phyloP scores from a whole-genome alignment of 192 early-diverging fungal genomes.

The Rhizoclosmatium globosum region DNA sequence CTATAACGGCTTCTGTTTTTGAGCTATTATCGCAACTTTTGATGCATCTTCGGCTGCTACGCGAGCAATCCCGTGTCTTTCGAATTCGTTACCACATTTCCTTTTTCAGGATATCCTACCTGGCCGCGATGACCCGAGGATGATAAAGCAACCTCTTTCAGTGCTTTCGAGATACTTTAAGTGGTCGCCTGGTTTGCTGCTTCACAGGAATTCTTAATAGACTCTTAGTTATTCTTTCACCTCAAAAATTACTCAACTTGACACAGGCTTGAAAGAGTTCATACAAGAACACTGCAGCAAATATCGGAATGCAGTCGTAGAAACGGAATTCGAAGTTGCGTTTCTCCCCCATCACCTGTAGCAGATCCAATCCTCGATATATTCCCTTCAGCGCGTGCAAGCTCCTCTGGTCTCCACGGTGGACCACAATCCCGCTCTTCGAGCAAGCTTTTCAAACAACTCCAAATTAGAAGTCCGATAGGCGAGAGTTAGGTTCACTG shows the following conservation, averaged over 20 bases:
- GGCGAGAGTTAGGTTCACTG: conserved; percentile 18
- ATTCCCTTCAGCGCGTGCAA: conserved; percentile 29
- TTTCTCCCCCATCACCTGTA: not conserved
- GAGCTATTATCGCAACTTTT: not conserved
- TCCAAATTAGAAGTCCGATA: conserved; percentile 28
- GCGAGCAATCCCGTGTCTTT: conserved; percentile 1
- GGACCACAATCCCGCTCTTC: not conserved
- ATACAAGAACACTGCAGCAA: conserved; percentile 25
- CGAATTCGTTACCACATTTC: not conserved
- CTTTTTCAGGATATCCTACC: not conserved
- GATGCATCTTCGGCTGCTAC: not conserved
- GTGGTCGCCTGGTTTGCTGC: not conserved
- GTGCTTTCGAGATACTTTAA: conserved; percentile 22
- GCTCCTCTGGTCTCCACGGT: conserved; percentile 30
- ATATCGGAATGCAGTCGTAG: conserved; percentile 30
- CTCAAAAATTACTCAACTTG: conserved; percentile 2
- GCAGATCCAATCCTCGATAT: conserved; percentile 23
- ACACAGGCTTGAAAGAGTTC: conserved; percentile 13
- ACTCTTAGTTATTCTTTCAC: not conserved
- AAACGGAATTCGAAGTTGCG: no score
- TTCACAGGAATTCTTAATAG: not conserved
- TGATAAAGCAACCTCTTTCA: conserved; percentile 22
- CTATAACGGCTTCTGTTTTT: not conserved
- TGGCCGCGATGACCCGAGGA: not conserved
- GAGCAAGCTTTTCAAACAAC: conserved; percentile 16